Conservation (phyloP, 192 early-diverging fungal genomes). For the Podila minutissima region DNA sequence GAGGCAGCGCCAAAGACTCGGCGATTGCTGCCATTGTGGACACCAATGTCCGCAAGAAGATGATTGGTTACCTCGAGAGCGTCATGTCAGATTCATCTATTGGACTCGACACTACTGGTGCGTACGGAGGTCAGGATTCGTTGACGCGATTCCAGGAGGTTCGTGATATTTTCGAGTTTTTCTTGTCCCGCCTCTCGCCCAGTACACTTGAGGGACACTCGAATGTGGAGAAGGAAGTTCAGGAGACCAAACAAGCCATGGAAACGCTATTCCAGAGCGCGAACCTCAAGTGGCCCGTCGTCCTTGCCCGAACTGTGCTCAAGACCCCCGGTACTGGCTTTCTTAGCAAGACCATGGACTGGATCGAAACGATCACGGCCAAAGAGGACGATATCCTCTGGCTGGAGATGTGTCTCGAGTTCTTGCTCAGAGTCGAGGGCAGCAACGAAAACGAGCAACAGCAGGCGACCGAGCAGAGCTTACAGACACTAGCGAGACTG, state of each 20-base stretch:
- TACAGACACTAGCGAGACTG: conserved; percentile 18
- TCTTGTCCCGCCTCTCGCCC: conserved; percentile 30
- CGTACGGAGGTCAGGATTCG: background rate
- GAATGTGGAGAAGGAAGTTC: background rate
- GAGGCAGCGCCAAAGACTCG: background rate
- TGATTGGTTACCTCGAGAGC: conserved; percentile 35
- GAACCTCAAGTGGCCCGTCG: conserved; percentile 22
- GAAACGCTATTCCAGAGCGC: conserved; percentile 23
- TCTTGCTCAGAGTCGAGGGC: conserved; percentile 28
- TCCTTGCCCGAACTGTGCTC: conserved; percentile 19
- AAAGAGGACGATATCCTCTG: conserved; percentile 17
- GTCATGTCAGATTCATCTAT: conserved; percentile 3
- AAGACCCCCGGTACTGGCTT: conserved; percentile 30
- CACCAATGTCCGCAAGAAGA: conserved; percentile 31
- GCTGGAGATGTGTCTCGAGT: conserved; percentile 24
- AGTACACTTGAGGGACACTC: background rate
- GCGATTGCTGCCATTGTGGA: conserved; percentile 17
- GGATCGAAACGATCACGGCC: conserved; percentile 24
- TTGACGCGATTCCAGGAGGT: conserved; percentile 30
- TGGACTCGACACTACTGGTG: background rate
- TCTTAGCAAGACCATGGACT: conserved; percentile 21
- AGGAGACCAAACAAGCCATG: conserved; percentile 40
- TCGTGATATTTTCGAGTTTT: conserved; percentile 48
- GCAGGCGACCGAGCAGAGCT: conserved; percentile 18
- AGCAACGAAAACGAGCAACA: conserved; percentile 1